Base-by-base conservation (phyloP, 106 monocot genomes). In the Dendrobium nobile region DNA sequence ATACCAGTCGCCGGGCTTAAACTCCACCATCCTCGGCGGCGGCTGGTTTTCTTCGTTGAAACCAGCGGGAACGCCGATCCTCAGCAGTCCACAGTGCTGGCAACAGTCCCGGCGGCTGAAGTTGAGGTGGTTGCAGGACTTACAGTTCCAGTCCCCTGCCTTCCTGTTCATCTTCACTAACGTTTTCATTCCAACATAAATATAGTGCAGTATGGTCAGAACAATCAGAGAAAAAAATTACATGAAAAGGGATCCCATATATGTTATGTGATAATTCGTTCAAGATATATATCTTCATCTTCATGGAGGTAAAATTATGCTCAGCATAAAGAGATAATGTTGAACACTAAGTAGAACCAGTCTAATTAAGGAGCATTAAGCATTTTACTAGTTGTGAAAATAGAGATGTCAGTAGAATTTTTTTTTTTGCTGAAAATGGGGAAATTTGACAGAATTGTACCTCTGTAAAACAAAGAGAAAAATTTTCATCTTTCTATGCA, bases 111-210 rank as follows among this genome's bases (percentile, higher is more conserved):
- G 86, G 51, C 95, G 93, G 89, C 91, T 88, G 89, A 96, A 96
- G 93, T 96, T 96, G 80, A 96, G 89, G 85, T 96, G 84, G 79
- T 86, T 84, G 95, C 95, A 96, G 33, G 86, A 85, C 77, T 80
- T 80, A 84, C 95, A 96, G 91, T 91, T 88, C 95, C 95, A 96
- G 86, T 96, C 95, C 43, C 95, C 95, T 37, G 93, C 90, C 86
- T 93, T 96, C 89, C 91, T 88, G 80, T 89, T 95, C 95, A 93
- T 95, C 90, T 45, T 67, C 67, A n/a, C 67, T 27, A 17, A n/a
- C 72, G 4, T 26, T 0, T 26, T 72, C 72, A 26, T 26, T 40
- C 72, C 27, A 26, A 67, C 5, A 67, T 24, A 67, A 24, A 22
- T 9, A 26, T 67, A 28, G 9, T 26, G 6, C 4, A 67, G 27